phyloP scores from a whole-genome alignment of 225 moss, liverwort and hornwort species.

The Pseudoscleropodium purum region DNA sequence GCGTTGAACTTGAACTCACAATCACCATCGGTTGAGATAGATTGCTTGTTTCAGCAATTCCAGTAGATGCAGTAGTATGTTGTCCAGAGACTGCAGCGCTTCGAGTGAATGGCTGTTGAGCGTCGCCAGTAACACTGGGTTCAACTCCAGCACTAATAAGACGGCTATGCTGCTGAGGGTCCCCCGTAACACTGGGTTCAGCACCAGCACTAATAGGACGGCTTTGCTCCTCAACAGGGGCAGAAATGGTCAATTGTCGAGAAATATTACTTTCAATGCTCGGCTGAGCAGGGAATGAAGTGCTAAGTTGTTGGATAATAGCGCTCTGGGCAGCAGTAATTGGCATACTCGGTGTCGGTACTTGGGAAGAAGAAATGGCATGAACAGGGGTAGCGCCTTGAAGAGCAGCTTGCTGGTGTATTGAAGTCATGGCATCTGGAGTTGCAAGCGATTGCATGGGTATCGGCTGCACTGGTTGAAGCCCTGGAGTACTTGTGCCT shows the following conservation, averaged over 20 bases:
- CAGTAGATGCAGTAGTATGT: background rate
- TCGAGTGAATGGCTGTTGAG: background rate
- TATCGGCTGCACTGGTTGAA: slow-evolving; percentile 10
- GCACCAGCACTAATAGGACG: background rate
- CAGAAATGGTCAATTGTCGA: slow-evolving; percentile 19
- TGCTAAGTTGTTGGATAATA: background rate
- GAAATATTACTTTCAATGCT: slow-evolving; percentile 10
- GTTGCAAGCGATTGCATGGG: slow-evolving; percentile 21
- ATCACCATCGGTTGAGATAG: slow-evolving; percentile 2
- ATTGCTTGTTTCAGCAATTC: background rate
- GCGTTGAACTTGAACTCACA: background rate
- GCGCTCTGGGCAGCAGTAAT: slow-evolving; percentile 8
- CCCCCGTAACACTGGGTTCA: background rate
- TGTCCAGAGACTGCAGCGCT: background rate
- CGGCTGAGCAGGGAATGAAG: background rate
- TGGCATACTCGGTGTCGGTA: background rate
- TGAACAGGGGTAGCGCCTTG: slow-evolving; percentile 1
- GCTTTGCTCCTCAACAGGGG: background rate
- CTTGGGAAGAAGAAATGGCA: background rate
- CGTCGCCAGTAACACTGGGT: background rate
- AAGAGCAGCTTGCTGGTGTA: background rate
- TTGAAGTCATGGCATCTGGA: slow-evolving; percentile 1
- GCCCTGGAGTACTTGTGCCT: background rate
- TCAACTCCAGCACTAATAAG: background rate
- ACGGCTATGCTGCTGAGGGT: background rate